A percentile compares a stretch with the other conserved stretches of the same genome.
Evolutionary conservation across 2,329 filamentous ascomycete genomes (phyloP).

Genomic region (Sclerotinia trifoliorum): DNA sequence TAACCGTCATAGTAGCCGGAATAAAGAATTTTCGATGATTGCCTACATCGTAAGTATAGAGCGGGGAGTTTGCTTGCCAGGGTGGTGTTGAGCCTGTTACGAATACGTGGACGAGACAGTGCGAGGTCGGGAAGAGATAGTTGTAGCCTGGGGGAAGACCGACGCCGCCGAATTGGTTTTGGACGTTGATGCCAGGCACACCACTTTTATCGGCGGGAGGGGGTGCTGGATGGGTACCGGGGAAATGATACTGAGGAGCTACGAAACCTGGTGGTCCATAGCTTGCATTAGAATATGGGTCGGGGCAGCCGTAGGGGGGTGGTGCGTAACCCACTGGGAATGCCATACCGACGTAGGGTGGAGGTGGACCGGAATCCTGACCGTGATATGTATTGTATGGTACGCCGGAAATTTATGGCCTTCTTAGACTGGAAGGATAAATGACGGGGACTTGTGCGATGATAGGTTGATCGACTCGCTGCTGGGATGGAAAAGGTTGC

Average conservation of each 20-base stretch:
- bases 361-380: constrained; percentile 33
- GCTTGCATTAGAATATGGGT: neutral
- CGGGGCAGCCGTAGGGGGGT: neutral
- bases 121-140: constrained; percentile 58
- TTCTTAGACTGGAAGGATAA: neutral
- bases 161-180: constrained; percentile 56
- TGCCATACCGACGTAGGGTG: constrained; percentile 21
- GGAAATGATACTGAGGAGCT: constrained; percentile 9
- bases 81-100: constrained; percentile 47
- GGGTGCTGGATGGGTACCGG: constrained; percentile 18
- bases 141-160: constrained; percentile 63
- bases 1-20: constrained; percentile 52
- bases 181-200: constrained; percentile 54
- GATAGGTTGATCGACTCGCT: neutral
- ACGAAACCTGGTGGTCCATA: constrained; percentile 21
- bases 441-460: neutral
- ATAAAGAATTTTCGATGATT: constrained; percentile 51
- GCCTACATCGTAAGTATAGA: constrained; percentile 45
- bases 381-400: constrained; percentile 37
- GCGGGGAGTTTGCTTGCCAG: constrained; percentile 48
- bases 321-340: neutral
- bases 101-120: constrained; percentile 61
- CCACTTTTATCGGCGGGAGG: constrained; percentile 27
- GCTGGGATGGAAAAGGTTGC: neutral
- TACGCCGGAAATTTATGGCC: constrained; percentile 24